Evolutionary conservation across 2,329 filamentous ascomycete species (phyloP), one percentile per base, ranked within the genome.

Genomic region (Colletotrichum lini): DNA sequence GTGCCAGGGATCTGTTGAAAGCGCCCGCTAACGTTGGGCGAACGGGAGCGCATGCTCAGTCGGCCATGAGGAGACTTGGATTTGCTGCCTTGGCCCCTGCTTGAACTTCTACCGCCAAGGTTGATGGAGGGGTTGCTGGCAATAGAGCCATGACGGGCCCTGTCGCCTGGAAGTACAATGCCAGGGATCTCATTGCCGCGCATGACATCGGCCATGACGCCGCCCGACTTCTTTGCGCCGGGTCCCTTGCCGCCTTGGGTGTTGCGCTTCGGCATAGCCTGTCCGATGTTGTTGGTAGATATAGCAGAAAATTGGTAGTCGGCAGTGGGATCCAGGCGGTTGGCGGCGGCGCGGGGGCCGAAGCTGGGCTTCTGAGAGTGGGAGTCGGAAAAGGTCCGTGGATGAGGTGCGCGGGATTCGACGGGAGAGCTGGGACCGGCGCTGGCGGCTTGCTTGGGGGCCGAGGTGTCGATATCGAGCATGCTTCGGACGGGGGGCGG

Each of bases 271-370:
- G 87, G 84, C 44, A 87, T 73, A 74, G 80, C 79, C 65, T 84
- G 85, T 49, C 84, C 86, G n/a, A 83, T 79, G 73, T 86, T 85
- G 73, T 82, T 87, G 18, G 87, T 86, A 61, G 88, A 79, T 70
- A 89, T 91, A 74, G 86, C 88, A 21, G 86, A 86, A 75, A 92
- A 92, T 75, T 91, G 89, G 78, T 92, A 92, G 54, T 85, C 85
- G 44, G 85, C 80, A 3, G 85, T 88, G 53, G 73, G 56, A 52
- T 73, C 58, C 56, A 70, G 23, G 15, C 78, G 77, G 12, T 70
- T 68, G 54, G 73, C 68, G 40, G 70, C 57, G 66, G 76, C 68
- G 15, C 81, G 77, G 21, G 80, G 77, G 15, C 80, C 85, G 74
- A 88, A 87, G 13, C 86, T 86, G 30, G 85, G 86, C 59, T 83